phyloP scores from a whole-genome alignment of 495 filamentous ascomycete species.

The Jackrogersella minutella region DNA sequence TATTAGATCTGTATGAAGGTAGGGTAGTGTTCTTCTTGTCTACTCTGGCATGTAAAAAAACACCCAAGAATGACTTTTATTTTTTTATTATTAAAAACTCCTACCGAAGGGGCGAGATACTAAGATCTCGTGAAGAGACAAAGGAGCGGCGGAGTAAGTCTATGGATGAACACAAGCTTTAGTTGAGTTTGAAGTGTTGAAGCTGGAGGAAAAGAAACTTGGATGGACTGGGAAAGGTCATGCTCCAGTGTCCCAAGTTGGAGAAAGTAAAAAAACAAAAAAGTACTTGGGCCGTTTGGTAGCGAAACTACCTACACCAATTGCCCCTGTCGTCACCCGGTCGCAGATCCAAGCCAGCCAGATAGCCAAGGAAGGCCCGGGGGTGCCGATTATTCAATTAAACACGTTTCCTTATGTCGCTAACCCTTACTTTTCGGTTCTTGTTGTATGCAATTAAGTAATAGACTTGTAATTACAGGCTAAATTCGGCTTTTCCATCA shows the following conservation, averaged over 20 bases:
- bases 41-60: constrained; percentile 24
- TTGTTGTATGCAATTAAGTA: constrained; percentile 10
- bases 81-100: constrained; percentile 38
- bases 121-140: constrained; percentile 37
- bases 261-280: constrained; percentile 30
- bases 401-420: background rate
- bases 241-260: constrained; percentile 18
- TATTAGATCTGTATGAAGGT: constrained; percentile 30
- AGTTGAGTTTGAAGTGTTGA: constrained; percentile 28
- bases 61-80: constrained; percentile 32
- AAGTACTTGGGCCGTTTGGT: too few species aligned
- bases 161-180: constrained; percentile 33
- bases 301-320: constrained; percentile 14
- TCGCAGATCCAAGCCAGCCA: constrained; percentile 39
- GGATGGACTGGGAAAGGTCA: constrained; percentile 30
- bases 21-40: background rate
- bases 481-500: constrained; percentile 36
- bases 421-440: constrained; percentile 1
- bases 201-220: constrained; percentile 32
- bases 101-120: constrained; percentile 36
- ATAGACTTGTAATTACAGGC: constrained; percentile 32
- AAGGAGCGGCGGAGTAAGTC: constrained; percentile 66
- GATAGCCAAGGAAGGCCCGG: constrained; percentile 33
- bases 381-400: constrained; percentile 41
- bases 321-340: constrained; percentile 38